Conservation (phyloP, 1,284 basidiomycete genomes). For the Puccinia triticina region DNA sequence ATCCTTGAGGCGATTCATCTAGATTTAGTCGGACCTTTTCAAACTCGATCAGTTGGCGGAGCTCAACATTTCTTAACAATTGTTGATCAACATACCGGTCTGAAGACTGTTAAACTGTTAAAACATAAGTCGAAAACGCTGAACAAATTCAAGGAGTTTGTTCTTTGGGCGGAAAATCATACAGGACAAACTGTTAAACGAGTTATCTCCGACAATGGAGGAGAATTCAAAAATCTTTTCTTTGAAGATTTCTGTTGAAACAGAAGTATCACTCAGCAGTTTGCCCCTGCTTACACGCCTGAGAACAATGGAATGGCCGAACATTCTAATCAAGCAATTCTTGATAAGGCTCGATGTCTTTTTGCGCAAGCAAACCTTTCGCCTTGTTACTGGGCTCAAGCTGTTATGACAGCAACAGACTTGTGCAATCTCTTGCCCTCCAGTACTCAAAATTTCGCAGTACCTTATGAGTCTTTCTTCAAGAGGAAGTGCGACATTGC, state of each 20-base stretch:
- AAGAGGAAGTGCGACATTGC: neutral
- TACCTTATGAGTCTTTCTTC: neutral
- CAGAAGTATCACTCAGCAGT: neutral
- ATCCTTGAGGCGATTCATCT: conserved; percentile 5
- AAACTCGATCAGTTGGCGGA: neutral
- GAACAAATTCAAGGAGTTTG: too few relatives aligned
- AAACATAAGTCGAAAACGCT: conserved; percentile 3
- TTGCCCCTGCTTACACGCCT: neutral
- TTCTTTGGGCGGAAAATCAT: too few relatives aligned
- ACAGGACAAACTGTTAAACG: too few relatives aligned
- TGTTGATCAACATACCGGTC: neutral
- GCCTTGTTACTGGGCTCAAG: conserved; percentile 1
- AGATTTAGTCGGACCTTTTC: conserved; percentile 1
- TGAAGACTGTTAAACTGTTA: neutral
- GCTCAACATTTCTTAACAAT: conserved; percentile 22
- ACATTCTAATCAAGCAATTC: neutral
- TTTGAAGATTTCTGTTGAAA: neutral
- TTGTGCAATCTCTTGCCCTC: neutral
- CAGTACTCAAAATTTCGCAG: neutral
- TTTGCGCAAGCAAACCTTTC: neutral
- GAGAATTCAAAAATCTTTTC: neutral
- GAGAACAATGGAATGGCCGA: neutral
- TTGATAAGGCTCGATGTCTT: neutral
- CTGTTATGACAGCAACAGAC: too few relatives aligned
- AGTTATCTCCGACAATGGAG: too few relatives aligned